Percentiles rank a stretch among this genome's conserved stretches.
Evolutionary conservation across 1,139 yeast species (phyloP).

Genomic region (Groenewaldozyma auringiensis): DNA sequence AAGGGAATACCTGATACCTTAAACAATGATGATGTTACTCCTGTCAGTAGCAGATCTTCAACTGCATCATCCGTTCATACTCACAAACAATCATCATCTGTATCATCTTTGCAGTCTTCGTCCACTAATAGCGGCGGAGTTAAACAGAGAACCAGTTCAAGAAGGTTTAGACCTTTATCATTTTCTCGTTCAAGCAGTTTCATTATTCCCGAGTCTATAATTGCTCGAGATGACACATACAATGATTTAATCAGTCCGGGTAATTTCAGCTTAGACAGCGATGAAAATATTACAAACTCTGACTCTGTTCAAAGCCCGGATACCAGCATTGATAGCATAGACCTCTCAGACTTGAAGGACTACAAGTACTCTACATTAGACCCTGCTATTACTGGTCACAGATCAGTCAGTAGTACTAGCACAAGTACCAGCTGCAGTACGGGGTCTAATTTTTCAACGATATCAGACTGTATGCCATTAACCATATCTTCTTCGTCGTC

Average conservation of each 20-base stretch:
- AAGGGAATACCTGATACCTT: not conserved
- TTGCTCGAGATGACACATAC: not conserved
- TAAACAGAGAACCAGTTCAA: not conserved
- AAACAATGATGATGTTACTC: not conserved
- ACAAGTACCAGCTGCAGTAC: not conserved
- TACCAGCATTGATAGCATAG: not conserved
- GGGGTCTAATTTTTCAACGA: not conserved
- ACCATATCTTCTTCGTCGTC: not conserved
- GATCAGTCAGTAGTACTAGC: not conserved
- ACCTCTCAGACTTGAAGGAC: not conserved
- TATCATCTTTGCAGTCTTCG: too few relatives aligned
- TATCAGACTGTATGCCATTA: constrained; percentile 2
- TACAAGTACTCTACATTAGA: not conserved
- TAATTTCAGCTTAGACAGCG: not conserved
- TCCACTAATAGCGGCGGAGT: too few relatives aligned
- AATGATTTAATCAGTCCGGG: too few relatives aligned
- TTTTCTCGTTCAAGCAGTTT: not conserved
- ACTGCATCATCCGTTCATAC: not conserved
- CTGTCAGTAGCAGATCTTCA: not conserved
- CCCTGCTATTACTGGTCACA: not conserved
- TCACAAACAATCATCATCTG: too few relatives aligned
- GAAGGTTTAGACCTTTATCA: not conserved
- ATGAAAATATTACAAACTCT: too few relatives aligned
- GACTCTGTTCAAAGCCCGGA: not conserved
- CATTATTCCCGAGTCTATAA: not conserved